These are phyloP conservation scores for Lotus japonicus DNA, from an alignment of 306 rosid genomes.

Conservation along the genomic window DNA sequence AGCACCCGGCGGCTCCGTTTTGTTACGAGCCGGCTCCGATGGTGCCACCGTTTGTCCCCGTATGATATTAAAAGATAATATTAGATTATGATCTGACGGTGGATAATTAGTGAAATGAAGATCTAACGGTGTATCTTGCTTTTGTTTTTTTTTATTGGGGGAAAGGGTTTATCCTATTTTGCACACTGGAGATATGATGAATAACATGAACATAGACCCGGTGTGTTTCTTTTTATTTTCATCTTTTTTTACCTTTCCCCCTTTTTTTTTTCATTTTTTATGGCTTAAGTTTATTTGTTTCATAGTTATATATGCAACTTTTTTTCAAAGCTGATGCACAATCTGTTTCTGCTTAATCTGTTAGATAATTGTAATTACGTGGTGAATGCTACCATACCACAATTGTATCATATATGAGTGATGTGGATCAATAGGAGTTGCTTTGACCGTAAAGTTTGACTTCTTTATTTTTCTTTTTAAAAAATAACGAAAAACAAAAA, in stretches of 20 bases:
- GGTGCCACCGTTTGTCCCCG: constrained; percentile 57
- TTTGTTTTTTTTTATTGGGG: not conserved
- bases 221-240: not conserved
- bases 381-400: too few species aligned
- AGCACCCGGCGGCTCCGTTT: constrained; percentile 98
- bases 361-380: too few species aligned
- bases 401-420: too few species aligned
- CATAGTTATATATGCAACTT: not conserved
- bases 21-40: constrained; percentile 45
- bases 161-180: constrained; percentile 21
- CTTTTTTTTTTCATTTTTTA: too few species aligned
- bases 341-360: too few species aligned
- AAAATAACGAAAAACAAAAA: too few species aligned
- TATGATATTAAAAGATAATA: not conserved
- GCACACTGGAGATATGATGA: constrained; percentile 16
- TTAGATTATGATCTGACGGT: constrained; percentile 12
- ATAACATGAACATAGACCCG: not conserved
- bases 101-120: constrained; percentile 6
- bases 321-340: too few species aligned
- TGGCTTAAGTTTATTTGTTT: too few species aligned
- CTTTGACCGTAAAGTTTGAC: too few species aligned
- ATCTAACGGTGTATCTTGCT: constrained; percentile 25
- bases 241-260: constrained; percentile 2
- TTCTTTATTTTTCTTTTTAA: too few species aligned
- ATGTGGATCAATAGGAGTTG: too few species aligned